Evolutionary conservation across 805 yeast genomes (phyloP).

Genomic region (Kodamaea laetipori): DNA sequence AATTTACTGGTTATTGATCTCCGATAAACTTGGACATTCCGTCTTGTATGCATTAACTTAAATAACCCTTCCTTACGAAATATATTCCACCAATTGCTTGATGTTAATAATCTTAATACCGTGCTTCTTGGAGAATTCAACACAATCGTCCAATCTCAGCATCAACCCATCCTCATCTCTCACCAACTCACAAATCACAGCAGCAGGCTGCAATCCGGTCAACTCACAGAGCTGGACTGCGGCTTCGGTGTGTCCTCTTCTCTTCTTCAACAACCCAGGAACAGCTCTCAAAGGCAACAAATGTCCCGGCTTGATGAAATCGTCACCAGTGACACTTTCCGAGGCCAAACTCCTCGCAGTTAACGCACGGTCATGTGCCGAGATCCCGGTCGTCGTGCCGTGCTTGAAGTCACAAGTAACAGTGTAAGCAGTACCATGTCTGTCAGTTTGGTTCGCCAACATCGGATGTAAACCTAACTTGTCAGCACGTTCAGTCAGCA

Average conservation of each 20-base stretch:
- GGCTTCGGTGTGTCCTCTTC: slow-evolving; percentile 98
- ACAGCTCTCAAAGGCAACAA: slow-evolving; percentile 89
- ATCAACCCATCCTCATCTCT: slow-evolving; percentile 90
- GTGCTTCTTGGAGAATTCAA: slow-evolving; percentile 61
- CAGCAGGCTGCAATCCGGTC: slow-evolving; percentile 81
- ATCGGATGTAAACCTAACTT: slow-evolving; percentile 76
- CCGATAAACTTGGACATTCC: no score
- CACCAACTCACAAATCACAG: slow-evolving; percentile 91
- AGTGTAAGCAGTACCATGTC: slow-evolving; percentile 97
- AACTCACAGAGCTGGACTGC: slow-evolving; percentile 83
- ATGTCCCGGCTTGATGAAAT: slow-evolving; percentile 92
- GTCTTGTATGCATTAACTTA: no score
- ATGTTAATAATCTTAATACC: slow-evolving; percentile 75
- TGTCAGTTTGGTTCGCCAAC: slow-evolving; percentile 62
- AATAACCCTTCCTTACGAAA: slow-evolving; percentile 22
- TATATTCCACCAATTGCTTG: slow-evolving; percentile 64
- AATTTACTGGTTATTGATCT: no score
- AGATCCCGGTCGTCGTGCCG: slow-evolving; percentile 96
- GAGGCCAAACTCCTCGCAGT: slow-evolving; percentile 76
- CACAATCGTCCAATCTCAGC: slow-evolving; percentile 92
- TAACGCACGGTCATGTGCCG: slow-evolving; percentile 89
- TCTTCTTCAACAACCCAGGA: slow-evolving; percentile 74
- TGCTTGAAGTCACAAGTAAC: slow-evolving; percentile 82
- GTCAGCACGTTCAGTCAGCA: slow-evolving; percentile 78
- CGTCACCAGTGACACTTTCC: slow-evolving; percentile 53